phyloP scores from a whole-genome alignment of 2,329 filamentous ascomycete species.

The Apiospora arundinis region DNA sequence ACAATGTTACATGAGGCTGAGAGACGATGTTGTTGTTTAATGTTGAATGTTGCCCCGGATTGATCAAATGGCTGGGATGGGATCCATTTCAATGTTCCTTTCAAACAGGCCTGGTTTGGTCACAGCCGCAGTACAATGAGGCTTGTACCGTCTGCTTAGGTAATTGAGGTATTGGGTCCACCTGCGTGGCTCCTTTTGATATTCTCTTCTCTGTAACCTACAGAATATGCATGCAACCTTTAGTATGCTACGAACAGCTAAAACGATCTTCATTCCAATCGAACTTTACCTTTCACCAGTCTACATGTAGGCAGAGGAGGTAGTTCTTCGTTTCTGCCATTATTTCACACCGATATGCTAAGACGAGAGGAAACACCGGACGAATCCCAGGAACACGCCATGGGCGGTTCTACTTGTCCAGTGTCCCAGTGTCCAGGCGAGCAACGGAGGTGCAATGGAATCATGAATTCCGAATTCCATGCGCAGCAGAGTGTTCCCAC shows the following conservation, averaged over 20 bases:
- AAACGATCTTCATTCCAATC: background rate
- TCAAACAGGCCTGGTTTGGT: background rate
- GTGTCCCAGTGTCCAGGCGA: background rate
- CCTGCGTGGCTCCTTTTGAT: too few relatives aligned
- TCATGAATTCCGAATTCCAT: background rate
- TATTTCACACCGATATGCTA: background rate
- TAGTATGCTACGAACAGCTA: background rate
- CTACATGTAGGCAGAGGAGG: background rate
- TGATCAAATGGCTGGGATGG: slow-evolving; percentile 19
- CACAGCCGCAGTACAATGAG: background rate
- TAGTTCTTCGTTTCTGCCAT: background rate
- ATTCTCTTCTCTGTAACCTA: too few relatives aligned
- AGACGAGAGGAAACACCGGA: background rate
- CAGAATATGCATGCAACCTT: too few relatives aligned
- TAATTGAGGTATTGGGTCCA: background rate
- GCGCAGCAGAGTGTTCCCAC: background rate
- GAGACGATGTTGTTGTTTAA: slow-evolving; percentile 15
- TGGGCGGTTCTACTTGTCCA: background rate
- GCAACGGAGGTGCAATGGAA: background rate
- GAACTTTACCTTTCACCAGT: background rate
- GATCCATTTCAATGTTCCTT: slow-evolving; percentile 9
- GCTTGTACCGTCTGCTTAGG: background rate
- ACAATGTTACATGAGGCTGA: slow-evolving; percentile 21
- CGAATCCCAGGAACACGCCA: background rate
- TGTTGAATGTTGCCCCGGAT: slow-evolving; percentile 5